phyloP scores from a whole-genome alignment of 441 rosid species.

The Isatis lusitanica region DNA sequence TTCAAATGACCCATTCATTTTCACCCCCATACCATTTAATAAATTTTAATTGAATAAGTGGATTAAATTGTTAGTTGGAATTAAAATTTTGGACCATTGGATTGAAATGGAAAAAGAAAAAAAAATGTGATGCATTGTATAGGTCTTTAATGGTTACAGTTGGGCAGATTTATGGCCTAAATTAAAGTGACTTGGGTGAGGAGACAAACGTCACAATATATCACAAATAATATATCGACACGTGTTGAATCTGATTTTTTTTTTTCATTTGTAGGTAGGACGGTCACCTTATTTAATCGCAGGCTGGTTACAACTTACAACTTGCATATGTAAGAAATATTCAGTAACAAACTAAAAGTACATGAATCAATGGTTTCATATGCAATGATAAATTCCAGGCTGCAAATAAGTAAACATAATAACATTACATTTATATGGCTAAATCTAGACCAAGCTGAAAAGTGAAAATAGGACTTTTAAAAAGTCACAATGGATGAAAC shows the following conservation, averaged over 20 bases:
- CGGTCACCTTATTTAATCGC: constrained; percentile 33
- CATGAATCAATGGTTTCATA: not conserved
- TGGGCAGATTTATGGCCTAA: constrained; percentile 28
- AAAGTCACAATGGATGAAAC: not conserved
- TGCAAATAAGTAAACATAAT: not conserved
- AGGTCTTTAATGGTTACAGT: constrained; percentile 30
- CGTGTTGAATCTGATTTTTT: not conserved
- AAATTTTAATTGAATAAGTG: not conserved
- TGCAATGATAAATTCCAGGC: not conserved
- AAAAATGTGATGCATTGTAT: constrained; percentile 25
- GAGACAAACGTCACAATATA: constrained; percentile 22
- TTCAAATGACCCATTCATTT: not conserved
- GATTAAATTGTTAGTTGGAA: not conserved
- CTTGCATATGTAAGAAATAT: not conserved
- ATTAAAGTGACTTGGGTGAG: constrained; percentile 35
- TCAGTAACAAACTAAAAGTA: constrained; percentile 2
- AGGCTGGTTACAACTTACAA: not conserved
- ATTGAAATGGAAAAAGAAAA: not conserved
- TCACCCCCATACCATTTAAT: not conserved
- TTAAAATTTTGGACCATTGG: not conserved
- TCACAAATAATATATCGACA: constrained; percentile 1
- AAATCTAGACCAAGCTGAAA: not conserved
- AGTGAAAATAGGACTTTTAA: not conserved
- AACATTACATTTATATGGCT: not conserved
- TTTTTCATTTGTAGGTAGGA: constrained; percentile 31